Evolutionary conservation across 2,329 filamentous ascomycete species (phyloP), one percentile per base, ranked within the genome.

Genomic region (Paraconiothyrium brasiliense): DNA sequence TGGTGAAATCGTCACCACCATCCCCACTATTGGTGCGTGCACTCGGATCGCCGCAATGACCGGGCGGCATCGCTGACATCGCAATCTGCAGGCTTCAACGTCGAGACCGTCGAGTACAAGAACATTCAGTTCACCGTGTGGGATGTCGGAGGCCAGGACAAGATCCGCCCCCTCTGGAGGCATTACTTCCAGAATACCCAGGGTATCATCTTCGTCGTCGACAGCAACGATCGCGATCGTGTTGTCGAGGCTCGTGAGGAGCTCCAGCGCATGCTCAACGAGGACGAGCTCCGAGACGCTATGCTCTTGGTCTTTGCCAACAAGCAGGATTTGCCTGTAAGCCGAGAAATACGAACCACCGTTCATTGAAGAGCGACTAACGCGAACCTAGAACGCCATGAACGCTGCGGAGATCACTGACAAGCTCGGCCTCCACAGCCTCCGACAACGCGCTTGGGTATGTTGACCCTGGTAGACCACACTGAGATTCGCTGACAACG

Each of bases 101-200:
- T 98, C 81, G 94, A 98, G 86, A 97, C 93, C 4, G 94, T 98
- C 75, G 96, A 94, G 71, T 97, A 97, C 86, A 97, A 97, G 87
- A 98, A 98, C 81, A 94, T 97, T 82, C 96, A 97, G 83, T 98
- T 98, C 86, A 98, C 96, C 76, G 94, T 98, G 67, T 98, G 94
- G 94, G 94, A 98, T 84, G 94, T 98, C 63, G 94, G 94, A 81
- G 94, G 94, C 68, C 94, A 98, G 86, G 94, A 98, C 87, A 98
- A 98, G 90, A 98, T 98, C 77, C 88, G 94, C 70, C 94, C 94
- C 66, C 85, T 98, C 64, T 98, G 94, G 94, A 90, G 94, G 82
- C 94, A 98, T 85, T 98, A 98, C 85, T 98, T 97, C 79, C 78
- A 95, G 90, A 84, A 94, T 76, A 98, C 95, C 62, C 95, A 98